Base-by-base conservation (phyloP, 805 yeast species). In the Lipomyces orientalis region DNA sequence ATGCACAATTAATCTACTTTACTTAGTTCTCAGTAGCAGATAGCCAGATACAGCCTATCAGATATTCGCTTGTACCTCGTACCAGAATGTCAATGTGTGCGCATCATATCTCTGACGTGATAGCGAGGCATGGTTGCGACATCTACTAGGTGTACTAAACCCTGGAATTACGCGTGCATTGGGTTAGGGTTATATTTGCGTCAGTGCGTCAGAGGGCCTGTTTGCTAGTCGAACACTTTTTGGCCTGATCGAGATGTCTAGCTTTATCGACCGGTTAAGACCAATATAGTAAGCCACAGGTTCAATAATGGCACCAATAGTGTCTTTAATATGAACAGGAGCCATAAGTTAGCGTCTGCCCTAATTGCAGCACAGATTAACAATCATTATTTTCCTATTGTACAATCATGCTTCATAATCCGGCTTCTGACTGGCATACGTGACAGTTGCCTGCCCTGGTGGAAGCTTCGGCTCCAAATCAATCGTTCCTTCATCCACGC, bases 371-470 rank as follows among this genome's bases (percentile, higher is more conserved):
- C n/a, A 43, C 9, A 16, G 8, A 4, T 16, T 8, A 43, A 7
- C 1, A 7, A 22, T 16, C 7, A 25, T 2, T 29, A 19, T 46
- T n/a, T n/a, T 10, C 19, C 35, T 37, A 34, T 34, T 31, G 29
- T 29, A 22, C 35, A 22, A 16, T 58, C 35, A 66, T 16, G 46
- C 65, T 65, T 69, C 72, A 49, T 55, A 69, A 43, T 64, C 72
- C 10, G 66, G 62, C 35, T 39, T 59, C 57, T 69, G 72, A 25
- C 70, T 65, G 6, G 67, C 68, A 29, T 69, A 69, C n/a, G 60
- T 49, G 12, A 58, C 61, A 9, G 33, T 25, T 9, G 43, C 60
- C 31, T 67, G 68, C 16, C 72, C 72, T 3, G 72, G 72, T 6
- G 72, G 72, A 35, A 69, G 57, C 16, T 49, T 57, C 4, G 65